Base-by-base conservation (phyloP, 1,284 basidiomycete species). In the Ceratobasidium sp. region DNA sequence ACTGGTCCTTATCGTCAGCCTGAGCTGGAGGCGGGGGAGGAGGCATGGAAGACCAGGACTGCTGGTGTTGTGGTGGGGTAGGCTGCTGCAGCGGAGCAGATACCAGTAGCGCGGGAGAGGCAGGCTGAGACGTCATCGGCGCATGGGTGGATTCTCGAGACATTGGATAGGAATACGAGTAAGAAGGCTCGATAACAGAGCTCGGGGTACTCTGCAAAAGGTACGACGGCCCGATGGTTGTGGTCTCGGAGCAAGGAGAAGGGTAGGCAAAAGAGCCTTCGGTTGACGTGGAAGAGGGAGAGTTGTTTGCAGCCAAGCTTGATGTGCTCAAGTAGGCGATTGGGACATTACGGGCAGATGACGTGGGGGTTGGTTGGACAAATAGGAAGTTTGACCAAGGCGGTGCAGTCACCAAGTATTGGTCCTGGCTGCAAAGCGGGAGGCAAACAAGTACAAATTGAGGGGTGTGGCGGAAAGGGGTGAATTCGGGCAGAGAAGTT, bases 401-500 rank as follows among this genome's bases (percentile, higher is more conserved):
- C 52, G 9, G 50, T 18, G 64, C 26, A 5, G 64, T 38, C 4
- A 8, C 21, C 50, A 52, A 67, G 64, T 55, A 67, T 35, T 41
- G 64, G 21, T 35, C 50, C 32, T n/a, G 23, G 57, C 18, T 59
- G 38, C n/a, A 21, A 59, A 59, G 49, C 26, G 30, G 44, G 18
- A 14, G 62, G 5, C n/a, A 38, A 38, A 30, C 23, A 35, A 28
- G 32, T 67, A 67, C 8, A 41, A 43, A 49, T 49, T 32, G 63
- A 66, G 63, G 32, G 54, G 63, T 13, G 63, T 49, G 47, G 28
- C 54, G 18, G 63, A 66, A 6, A 66, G 49, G n/a, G 21, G 28
- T 32, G 28, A 28, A 55, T 13, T 44, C 87, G 91, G 79, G 93
- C 91, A 81, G 91, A 92, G 74, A 90, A 93, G 92, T 86, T 91